These are phyloP conservation scores for Neurospora cerealis DNA, from an alignment of 495 filamentous ascomycete species.

Conservation along the genomic window DNA sequence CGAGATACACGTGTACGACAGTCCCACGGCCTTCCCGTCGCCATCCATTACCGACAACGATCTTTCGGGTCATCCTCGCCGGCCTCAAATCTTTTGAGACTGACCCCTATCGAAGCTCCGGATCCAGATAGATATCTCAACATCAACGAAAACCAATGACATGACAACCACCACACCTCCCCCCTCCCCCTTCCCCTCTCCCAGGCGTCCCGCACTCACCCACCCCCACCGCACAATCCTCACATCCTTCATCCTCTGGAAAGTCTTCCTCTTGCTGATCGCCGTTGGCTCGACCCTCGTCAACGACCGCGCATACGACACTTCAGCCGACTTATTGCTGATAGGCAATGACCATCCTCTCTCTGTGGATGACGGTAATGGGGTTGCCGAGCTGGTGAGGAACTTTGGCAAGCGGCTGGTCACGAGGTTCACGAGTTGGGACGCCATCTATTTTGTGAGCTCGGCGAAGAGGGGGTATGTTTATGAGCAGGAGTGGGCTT, in stretches of 20 bases:
- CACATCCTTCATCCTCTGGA: slow-evolving; percentile 52
- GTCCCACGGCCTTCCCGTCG: neutral
- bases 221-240: slow-evolving; percentile 23
- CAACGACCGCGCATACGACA: slow-evolving; percentile 60
- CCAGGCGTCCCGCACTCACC: neutral
- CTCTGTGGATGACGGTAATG: neutral
- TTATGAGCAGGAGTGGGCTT: slow-evolving; percentile 97
- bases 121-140: too few relatives aligned
- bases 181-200: too few relatives aligned
- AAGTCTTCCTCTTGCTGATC: slow-evolving; percentile 56
- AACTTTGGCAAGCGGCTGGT: slow-evolving; percentile 11
- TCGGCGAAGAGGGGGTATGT: slow-evolving; percentile 60
- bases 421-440: slow-evolving; percentile 71
- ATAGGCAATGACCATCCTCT: neutral
- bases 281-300: slow-evolving; percentile 28
- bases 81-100: too few relatives aligned
- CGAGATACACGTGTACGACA: neutral
- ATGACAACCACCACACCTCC: neutral
- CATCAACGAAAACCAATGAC: neutral
- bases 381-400: neutral
- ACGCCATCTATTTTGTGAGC: slow-evolving; percentile 78
- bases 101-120: neutral
- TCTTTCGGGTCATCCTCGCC: neutral
- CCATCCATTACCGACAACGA: neutral
- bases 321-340: slow-evolving; percentile 47